These are phyloP conservation scores for Eruca vesicaria DNA, from an alignment of 441 rosid genomes.

Conservation along the genomic window DNA sequence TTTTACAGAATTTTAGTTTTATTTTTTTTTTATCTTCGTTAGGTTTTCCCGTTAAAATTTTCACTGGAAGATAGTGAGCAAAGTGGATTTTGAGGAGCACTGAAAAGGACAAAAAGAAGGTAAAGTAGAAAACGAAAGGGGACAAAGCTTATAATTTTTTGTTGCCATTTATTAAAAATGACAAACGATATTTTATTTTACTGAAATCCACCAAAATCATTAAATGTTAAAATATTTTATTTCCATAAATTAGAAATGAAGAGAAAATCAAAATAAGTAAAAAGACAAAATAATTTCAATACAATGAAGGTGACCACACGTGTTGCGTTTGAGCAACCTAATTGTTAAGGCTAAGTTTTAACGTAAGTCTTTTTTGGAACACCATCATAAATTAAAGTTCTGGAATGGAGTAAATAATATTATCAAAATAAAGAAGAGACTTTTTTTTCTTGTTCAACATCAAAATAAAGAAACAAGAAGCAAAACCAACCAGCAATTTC, in stretches of 20 bases:
- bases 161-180: not conserved
- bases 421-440: no score
- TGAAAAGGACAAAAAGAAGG: not conserved
- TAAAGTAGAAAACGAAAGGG: not conserved
- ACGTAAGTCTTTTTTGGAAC: not conserved
- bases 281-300: not conserved
- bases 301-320: not conserved
- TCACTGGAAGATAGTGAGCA: not conserved
- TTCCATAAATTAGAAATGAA: not conserved
- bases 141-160: not conserved
- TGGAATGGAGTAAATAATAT: no score
- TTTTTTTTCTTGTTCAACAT: no score
- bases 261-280: not conserved
- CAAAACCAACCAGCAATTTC: not conserved
- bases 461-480: no score
- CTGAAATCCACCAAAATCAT: not conserved
- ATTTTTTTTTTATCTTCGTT: not conserved
- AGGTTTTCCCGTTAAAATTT: not conserved
- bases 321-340: not conserved
- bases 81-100: not conserved
- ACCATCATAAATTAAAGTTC: no score
- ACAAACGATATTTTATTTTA: not conserved
- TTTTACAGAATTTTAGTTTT: not conserved
- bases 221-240: not conserved
- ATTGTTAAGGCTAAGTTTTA: not conserved